Evolutionary conservation across 768 basidiomycete species (phyloP).

Genomic region (Mycena capillaripes): DNA sequence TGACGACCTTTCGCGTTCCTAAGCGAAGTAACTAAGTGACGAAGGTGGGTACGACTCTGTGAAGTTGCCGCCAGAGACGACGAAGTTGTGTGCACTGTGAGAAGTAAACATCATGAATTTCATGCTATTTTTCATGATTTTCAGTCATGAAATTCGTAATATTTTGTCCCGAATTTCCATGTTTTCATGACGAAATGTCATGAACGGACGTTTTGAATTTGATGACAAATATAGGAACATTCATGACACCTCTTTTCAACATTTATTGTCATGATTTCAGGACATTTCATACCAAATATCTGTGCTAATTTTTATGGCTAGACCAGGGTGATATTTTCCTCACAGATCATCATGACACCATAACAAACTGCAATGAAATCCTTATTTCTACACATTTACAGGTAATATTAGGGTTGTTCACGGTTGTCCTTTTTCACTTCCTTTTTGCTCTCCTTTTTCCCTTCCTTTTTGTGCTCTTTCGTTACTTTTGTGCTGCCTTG

Average conservation of each 20-base stretch:
- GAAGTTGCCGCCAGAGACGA: too few relatives aligned
- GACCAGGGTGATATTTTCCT: neutral
- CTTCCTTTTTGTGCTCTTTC: too few relatives aligned
- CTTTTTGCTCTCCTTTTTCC: too few relatives aligned
- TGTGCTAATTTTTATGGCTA: neutral
- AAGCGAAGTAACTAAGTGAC: too few relatives aligned
- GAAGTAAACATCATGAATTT: neutral
- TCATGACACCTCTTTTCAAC: neutral
- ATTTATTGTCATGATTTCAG: neutral
- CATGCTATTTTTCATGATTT: neutral
- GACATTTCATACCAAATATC: neutral
- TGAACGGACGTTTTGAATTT: neutral
- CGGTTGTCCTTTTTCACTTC: too few relatives aligned
- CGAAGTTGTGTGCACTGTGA: too few relatives aligned
- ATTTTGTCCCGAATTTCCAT: neutral
- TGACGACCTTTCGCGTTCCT: too few relatives aligned
- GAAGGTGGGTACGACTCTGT: too few relatives aligned
- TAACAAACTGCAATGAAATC: neutral
- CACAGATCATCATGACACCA: neutral
- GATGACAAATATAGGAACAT: neutral
- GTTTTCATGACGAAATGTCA: conserved; percentile 7
- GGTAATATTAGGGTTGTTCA: too few relatives aligned
- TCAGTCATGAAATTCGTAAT: neutral
- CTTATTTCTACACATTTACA: too few relatives aligned
- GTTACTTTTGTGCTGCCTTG: too few relatives aligned